These are phyloP conservation scores for Penicillium sp. DNA, from an alignment of 2,329 filamentous ascomycete species.

Conservation along the genomic window DNA sequence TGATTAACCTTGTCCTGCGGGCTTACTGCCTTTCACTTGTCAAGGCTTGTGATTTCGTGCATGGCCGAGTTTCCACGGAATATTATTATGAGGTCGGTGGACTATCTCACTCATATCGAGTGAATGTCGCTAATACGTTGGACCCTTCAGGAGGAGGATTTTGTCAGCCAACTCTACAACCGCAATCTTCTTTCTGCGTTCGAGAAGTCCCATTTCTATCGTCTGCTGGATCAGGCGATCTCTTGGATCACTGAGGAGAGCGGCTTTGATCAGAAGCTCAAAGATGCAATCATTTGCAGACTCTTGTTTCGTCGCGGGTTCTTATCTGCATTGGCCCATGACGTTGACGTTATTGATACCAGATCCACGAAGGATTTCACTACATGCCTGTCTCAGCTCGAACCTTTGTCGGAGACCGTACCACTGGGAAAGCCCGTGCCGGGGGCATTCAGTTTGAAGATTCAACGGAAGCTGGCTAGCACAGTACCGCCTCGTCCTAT, in stretches of 20 bases:
- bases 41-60: slow-evolving; percentile 76
- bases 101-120: not conserved
- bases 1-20: slow-evolving; percentile 63
- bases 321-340: slow-evolving; percentile 39
- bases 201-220: slow-evolving; percentile 53
- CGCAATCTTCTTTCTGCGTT: slow-evolving; percentile 68
- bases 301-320: slow-evolving; percentile 61
- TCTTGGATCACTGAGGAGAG: slow-evolving; percentile 46
- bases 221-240: slow-evolving; percentile 55
- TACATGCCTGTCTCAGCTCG: slow-evolving; percentile 46
- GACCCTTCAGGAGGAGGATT: slow-evolving; percentile 76
- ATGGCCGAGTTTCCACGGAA: slow-evolving; percentile 71
- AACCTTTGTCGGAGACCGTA: slow-evolving; percentile 58
- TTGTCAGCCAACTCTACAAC: slow-evolving; percentile 87
- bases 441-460: slow-evolving; percentile 81
- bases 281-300: slow-evolving; percentile 59
- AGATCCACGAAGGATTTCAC: slow-evolving; percentile 29
- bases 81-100: slow-evolving; percentile 78
- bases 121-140: slow-evolving; percentile 16
- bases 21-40: slow-evolving; percentile 83
- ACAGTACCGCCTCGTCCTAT: slow-evolving; percentile 91
- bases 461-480: slow-evolving; percentile 87
- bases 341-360: slow-evolving; percentile 32
- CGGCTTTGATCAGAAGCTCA: slow-evolving; percentile 36
- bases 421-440: slow-evolving; percentile 62